These are phyloP conservation scores for Coemansia sp. DNA, from an alignment of 371 early-diverging fungal species.

Conservation along the genomic window DNA sequence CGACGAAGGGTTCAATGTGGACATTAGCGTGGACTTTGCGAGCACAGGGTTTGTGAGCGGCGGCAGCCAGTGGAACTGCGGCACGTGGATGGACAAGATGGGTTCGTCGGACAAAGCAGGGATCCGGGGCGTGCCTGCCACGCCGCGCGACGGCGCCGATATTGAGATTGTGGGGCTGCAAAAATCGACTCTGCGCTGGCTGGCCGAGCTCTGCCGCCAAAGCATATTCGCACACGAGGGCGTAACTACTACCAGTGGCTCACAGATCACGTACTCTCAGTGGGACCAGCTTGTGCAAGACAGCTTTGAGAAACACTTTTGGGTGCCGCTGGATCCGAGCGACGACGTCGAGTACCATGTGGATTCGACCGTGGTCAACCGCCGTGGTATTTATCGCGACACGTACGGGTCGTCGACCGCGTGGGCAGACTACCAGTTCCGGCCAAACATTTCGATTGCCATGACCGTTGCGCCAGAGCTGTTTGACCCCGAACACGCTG, in stretches of 20 bases:
- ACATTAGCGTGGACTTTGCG: constrained; percentile 64
- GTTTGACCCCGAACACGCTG: constrained; percentile 75
- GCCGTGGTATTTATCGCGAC: constrained; percentile 96
- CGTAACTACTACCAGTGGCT: constrained; percentile 51
- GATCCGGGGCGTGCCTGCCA: constrained; percentile 86
- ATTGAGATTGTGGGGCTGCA: constrained; percentile 89
- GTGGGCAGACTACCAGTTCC: constrained; percentile 87
- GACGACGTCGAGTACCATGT: constrained; percentile 67
- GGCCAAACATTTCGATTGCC: constrained; percentile 89
- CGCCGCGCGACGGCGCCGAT: constrained; percentile 90
- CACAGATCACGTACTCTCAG: constrained; percentile 55
- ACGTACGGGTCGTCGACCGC: constrained; percentile 67
- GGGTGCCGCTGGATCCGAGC: constrained; percentile 66
- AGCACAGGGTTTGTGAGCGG: constrained; percentile 79
- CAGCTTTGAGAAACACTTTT: constrained; percentile 86
- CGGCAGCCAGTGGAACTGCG: constrained; percentile 92
- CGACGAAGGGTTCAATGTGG: constrained; percentile 84
- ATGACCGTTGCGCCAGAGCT: constrained; percentile 94
- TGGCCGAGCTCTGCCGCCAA: constrained; percentile 55
- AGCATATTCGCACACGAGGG: constrained; percentile 55
- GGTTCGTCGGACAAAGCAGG: constrained; percentile 91
- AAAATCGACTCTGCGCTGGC: constrained; percentile 83
- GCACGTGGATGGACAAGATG: constrained; percentile 99
- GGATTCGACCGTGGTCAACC: constrained; percentile 67
- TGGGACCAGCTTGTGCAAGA: constrained; percentile 80